Evolutionary conservation across 225 moss, liverwort and hornwort genomes (phyloP).

Genomic region (Sphagnum tenellum): DNA sequence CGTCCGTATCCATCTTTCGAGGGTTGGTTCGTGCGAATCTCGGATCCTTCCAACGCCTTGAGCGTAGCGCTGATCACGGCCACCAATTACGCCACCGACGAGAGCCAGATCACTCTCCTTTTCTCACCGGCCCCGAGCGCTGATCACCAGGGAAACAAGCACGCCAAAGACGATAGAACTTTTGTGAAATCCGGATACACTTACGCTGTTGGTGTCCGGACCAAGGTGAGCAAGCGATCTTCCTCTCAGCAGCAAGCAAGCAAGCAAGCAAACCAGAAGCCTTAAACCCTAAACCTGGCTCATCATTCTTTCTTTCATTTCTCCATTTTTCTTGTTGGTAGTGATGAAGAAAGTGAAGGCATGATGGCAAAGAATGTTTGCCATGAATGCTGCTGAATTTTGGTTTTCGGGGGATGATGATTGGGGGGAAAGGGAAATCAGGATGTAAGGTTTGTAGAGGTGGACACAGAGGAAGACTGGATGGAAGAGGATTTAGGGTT

Average conservation of each 20-base stretch:
- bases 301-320: no score
- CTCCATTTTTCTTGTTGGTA: no score
- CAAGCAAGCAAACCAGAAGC: no score
- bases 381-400: neutral
- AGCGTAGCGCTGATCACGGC: constrained; percentile 67
- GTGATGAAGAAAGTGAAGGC: no score
- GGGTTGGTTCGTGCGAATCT: constrained; percentile 65
- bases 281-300: no score
- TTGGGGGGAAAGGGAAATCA: constrained; percentile 4
- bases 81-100: constrained; percentile 65
- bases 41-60: constrained; percentile 37
- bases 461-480: constrained; percentile 11
- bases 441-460: constrained; percentile 52
- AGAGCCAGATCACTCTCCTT: constrained; percentile 71
- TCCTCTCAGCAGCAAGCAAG: no score
- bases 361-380: no score
- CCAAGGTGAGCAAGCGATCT: constrained; percentile 30
- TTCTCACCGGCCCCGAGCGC: constrained; percentile 31
- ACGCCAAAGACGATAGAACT: constrained; percentile 8
- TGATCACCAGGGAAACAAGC: neutral
- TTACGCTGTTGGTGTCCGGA: constrained; percentile 49
- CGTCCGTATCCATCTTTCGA: constrained; percentile 72
- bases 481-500: constrained; percentile 4
- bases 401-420: neutral
- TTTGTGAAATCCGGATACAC: constrained; percentile 26